Base-by-base conservation (phyloP, 2,329 filamentous ascomycete species). In the Ophiostoma angusticollis region DNA sequence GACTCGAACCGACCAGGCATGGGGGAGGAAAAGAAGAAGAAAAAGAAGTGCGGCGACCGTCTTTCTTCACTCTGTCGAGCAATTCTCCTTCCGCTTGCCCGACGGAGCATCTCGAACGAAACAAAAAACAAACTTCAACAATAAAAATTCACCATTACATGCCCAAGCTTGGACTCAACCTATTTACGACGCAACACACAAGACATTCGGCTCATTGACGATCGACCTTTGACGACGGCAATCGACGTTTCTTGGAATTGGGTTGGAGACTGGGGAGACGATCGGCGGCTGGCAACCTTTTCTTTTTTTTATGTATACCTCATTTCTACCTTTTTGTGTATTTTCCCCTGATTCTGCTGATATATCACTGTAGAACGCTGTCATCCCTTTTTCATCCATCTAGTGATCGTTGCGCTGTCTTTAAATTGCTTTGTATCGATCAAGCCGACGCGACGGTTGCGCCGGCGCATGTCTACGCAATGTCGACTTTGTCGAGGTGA, bases 401-500 rank as follows among this genome's bases (percentile, higher is more conserved):
- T 33, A 16, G 31, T 25, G 18, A 18, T 12, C 19, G 16, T 21
- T n/a, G n/a, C n/a, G n/a, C 11, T 35, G 16, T 36, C 9, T 22
- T 23, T 27, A n/a, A 13, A 24, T 13, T 31, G 6, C 25, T 1
- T 25, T 18, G 8, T 17, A 18, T 8, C 29, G 14, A 8, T n/a
- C n/a, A n/a, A n/a, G n/a, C n/a, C 12, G 18, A 8, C 29, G 32
- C 25, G 38, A 40, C 17, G 23, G 29, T 27, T 9, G 30, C 25
- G n/a, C 30, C 25, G 9, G 30, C 23, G 13, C 25, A 30, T 31
- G 8, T 23, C 13, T 39, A 39, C 16, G 35, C 60, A 16, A 64
- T 41, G 31, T 67, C 61, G 55, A 66, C 60, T 45, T 63, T 68
- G 50, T 77, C 72, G 4, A 80, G 60, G 49, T 79, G 73, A 40